These are phyloP conservation scores for Trypanosomatidae sp. DNA, from an alignment of 208 protist genomes.

Conservation along the genomic window DNA sequence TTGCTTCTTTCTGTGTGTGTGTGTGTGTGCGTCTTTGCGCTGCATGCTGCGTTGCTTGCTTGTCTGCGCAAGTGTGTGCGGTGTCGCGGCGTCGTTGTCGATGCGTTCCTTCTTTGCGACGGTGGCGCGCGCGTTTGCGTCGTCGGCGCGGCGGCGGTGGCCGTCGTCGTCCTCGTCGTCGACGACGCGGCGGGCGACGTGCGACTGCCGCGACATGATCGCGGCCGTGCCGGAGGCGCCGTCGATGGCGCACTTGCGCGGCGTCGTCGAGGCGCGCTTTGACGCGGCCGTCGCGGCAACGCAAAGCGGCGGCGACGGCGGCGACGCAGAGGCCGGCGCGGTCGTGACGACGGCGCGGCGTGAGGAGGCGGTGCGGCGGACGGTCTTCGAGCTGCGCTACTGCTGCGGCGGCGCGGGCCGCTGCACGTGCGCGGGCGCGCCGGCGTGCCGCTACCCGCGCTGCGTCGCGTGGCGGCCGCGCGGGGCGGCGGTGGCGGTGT, in stretches of 20 bases:
- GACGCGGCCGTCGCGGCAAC: constrained; percentile 8
- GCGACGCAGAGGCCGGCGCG: constrained; percentile 5
- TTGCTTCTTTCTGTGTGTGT: too few species aligned
- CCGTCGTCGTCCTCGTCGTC: too few species aligned
- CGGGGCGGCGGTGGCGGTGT: constrained; percentile 57
- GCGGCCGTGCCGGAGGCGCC: constrained; percentile 20
- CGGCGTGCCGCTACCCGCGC: constrained; percentile 47
- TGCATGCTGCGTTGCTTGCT: too few species aligned
- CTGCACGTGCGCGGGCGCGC: constrained; percentile 29
- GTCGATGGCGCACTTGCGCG: constrained; percentile 13
- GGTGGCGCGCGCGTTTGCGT: too few species aligned
- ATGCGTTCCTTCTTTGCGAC: too few species aligned
- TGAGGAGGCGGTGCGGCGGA: constrained; percentile 20
- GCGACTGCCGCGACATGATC: constrained; percentile 58
- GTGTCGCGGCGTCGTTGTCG: too few species aligned
- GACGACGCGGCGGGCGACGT: constrained; percentile 14
- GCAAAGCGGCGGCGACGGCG: constrained; percentile 2
- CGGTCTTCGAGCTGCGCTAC: constrained; percentile 57
- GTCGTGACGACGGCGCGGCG: constrained; percentile 6
- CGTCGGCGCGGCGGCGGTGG: too few species aligned
- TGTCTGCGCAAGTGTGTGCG: too few species aligned
- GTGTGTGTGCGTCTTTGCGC: too few species aligned
- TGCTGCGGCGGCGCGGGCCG: constrained; percentile 64
- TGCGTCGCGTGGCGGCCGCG: constrained; percentile 67
- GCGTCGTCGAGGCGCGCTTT: constrained; percentile 25